A percentile compares a stretch with the other conserved stretches of the same genome.
These are phyloP conservation scores for Phialophora expanda DNA, from an alignment of 2,329 filamentous ascomycete genomes.

Conservation along the genomic window DNA sequence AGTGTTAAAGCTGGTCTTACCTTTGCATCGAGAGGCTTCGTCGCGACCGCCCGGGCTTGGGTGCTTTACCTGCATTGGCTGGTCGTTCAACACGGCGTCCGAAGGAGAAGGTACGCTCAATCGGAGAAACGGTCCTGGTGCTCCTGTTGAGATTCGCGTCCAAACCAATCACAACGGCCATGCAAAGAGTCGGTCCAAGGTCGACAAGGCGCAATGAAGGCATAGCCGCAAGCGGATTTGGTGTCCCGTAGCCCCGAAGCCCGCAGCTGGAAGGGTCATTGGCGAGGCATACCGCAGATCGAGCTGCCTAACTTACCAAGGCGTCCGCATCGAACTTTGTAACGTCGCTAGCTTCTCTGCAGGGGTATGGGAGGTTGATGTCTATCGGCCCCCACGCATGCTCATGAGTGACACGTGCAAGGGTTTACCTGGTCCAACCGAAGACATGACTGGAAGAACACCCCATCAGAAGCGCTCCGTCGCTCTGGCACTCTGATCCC, in stretches of 20 bases:
- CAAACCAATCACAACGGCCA: background rate
- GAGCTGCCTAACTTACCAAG: background rate
- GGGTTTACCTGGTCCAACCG: no score
- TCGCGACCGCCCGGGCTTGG: background rate
- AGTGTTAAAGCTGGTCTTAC: background rate
- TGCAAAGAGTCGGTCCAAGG: background rate
- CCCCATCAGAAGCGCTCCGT: background rate
- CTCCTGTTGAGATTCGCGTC: background rate
- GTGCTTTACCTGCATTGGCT: background rate
- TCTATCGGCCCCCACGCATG: background rate
- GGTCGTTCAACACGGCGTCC: background rate
- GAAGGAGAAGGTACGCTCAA: background rate
- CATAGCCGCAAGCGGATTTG: background rate
- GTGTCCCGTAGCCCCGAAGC: background rate
- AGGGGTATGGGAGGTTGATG: background rate
- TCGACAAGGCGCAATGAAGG: slow-evolving; percentile 1
- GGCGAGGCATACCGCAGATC: background rate
- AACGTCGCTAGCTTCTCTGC: background rate
- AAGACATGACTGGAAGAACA: background rate
- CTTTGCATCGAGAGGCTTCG: slow-evolving; percentile 9
- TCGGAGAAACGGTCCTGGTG: background rate
- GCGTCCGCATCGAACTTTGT: background rate
- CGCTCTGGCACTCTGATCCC: background rate
- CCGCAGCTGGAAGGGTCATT: background rate
- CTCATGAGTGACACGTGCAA: background rate